Evolutionary conservation across 2,329 filamentous ascomycete species (phyloP).

Genomic region (Camptophora hylomeconis): DNA sequence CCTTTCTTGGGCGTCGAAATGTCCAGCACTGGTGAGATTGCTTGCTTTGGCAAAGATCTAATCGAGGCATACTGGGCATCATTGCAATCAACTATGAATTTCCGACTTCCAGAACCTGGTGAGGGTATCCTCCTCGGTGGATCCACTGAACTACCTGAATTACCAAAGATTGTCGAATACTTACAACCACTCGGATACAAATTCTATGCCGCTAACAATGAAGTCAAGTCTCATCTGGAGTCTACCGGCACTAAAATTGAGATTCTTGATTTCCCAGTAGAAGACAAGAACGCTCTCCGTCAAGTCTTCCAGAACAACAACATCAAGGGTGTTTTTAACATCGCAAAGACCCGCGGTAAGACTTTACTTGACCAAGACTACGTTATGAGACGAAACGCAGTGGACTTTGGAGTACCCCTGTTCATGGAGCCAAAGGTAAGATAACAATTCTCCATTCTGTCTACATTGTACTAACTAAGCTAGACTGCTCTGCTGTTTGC

Average conservation of each 20-base stretch:
- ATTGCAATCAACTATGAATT: slow-evolving; percentile 96
- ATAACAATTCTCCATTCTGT: slow-evolving; percentile 9
- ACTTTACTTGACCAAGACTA: slow-evolving; percentile 87
- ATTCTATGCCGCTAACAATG: slow-evolving; percentile 69
- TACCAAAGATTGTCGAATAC: slow-evolving; percentile 73
- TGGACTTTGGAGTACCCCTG: slow-evolving; percentile 92
- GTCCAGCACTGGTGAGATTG: slow-evolving; percentile 93
- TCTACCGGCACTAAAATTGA: slow-evolving; percentile 44
- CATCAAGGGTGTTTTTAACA: slow-evolving; percentile 90
- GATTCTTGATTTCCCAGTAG: slow-evolving; percentile 91
- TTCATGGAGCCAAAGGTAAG: slow-evolving; percentile 97
- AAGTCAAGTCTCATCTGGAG: slow-evolving; percentile 77
- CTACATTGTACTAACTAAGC: background rate
- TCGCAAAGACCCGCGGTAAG: slow-evolving; percentile 72
- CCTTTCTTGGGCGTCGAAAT: slow-evolving; percentile 98
- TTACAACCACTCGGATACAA: slow-evolving; percentile 86
- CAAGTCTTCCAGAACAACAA: slow-evolving; percentile 96
- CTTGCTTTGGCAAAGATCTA: slow-evolving; percentile 92
- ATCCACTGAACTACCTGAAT: slow-evolving; percentile 56
- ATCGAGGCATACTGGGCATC: slow-evolving; percentile 97
- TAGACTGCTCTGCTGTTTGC: slow-evolving; percentile 93
- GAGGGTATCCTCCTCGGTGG: slow-evolving; percentile 93
- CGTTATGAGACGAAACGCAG: slow-evolving; percentile 94
- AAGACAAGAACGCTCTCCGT: slow-evolving; percentile 86
- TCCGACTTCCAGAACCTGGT: slow-evolving; percentile 86